A percentile compares a stretch with the other conserved stretches of the same genome.
These are phyloP conservation scores for Zymoseptoria tritici DNA, from an alignment of 2,329 filamentous ascomycete species.

Conservation along the genomic window DNA sequence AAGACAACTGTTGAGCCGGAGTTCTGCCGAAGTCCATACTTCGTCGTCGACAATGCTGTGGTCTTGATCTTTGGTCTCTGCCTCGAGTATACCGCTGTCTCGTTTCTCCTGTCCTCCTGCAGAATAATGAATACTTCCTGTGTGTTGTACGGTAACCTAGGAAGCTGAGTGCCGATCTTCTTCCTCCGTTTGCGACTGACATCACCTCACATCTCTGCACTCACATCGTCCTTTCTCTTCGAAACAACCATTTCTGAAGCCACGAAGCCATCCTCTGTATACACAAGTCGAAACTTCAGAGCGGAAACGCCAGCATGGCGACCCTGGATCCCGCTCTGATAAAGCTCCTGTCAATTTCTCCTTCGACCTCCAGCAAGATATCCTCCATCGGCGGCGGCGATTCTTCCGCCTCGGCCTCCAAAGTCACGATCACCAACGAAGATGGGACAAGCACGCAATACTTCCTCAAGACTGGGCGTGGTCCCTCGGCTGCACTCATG, in stretches of 20 bases:
- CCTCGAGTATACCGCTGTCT: no score
- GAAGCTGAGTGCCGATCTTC: background rate
- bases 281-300: no score
- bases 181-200: background rate
- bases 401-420: constrained; percentile 56
- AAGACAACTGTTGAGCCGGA: no score
- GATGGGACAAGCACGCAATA: constrained; percentile 49
- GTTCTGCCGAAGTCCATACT: no score
- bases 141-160: no score
- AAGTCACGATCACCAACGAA: constrained; percentile 41
- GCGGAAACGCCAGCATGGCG: no score
- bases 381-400: constrained; percentile 61
- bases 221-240: background rate
- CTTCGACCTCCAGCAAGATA: constrained; percentile 47
- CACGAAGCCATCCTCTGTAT: background rate
- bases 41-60: no score
- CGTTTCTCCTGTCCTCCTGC: no score
- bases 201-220: background rate
- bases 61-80: no score
- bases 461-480: constrained; percentile 66
- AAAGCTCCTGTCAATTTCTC: constrained; percentile 53
- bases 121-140: no score
- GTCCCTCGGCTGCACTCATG: constrained; percentile 56
- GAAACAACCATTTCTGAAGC: background rate
- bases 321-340: constrained; percentile 55